Base-by-base conservation (phyloP, 257 asterid species). In the Cruciata laevipes region DNA sequence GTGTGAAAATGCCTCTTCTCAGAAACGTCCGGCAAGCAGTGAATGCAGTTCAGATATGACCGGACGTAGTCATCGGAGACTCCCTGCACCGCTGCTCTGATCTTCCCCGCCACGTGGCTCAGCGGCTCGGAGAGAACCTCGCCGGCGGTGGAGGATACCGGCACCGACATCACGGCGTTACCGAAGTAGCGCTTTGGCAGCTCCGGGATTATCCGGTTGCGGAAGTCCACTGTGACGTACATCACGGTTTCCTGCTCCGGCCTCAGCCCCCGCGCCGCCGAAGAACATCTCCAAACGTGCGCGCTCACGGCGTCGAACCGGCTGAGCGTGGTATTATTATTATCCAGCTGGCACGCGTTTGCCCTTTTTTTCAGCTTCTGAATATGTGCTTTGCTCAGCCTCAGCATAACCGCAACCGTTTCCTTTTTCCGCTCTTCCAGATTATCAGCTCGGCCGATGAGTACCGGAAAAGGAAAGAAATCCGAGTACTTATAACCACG, bases 161-260 rank as follows among this genome's bases (percentile, higher is more conserved):
- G 69, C 10, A 63, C 47, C 3, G 62, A 32, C 11, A 79, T 0
- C 6, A 61, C 56, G 3, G 72, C 68, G 5, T 76, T 75, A 0
- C 83, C 83, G 5, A 79, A 79, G 25, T 76, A 79, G 14, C 37
- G 40, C 21, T 35, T 3, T 0, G 83, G 83, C 71, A 79, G 21
- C 59, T 75, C 71, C 1, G 81, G 76, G 1, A 24, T 52, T 23
- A 76, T 0, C 5, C 74, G 64, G 20, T 12, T 23, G 16, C 81
- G 75, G 6, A 63, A 17, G 17, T 70, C 66, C 14, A 74, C 64
- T 0, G 60, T 3, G 0, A 79, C 24, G 11, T 56, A 62, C 1
- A 67, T 18, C 1, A 44, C 57, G 0, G 83, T 75, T 25, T 56
- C 74, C 51, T 79, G 83, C 31, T 73, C 76, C 3, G 25, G 38